Evolutionary conservation across 2,329 filamentous ascomycete genomes (phyloP), one percentile per base, ranked within the genome.

Genomic region (Tolypocladium album): DNA sequence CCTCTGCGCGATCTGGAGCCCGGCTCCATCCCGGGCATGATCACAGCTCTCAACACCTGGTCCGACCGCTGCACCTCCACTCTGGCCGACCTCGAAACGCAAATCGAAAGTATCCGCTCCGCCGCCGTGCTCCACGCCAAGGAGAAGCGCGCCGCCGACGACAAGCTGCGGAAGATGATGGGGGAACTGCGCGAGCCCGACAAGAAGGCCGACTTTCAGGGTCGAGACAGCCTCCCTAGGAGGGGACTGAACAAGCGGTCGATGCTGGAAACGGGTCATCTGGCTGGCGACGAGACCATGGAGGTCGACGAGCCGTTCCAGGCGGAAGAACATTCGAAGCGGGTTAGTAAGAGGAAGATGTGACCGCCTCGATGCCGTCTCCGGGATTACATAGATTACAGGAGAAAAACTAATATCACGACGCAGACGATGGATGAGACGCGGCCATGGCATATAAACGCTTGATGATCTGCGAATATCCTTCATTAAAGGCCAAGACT

Each of bases 1-100:
- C 89, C 94, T 0, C 83, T 97, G 1, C 91, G 94, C 24, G 94
- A 99, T 71, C 83, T 96, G 1, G 82, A 85, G 1, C 91, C 92
- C 0, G 84, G 85, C 60, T 84, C 87, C 60, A 81, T 96, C 15
- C 83, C 86, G 0, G 74, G 76, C 1, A 87, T 97, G 76, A 81
- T 91, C 36, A 72, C 75, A 3, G 83, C 86, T 15, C 81, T 99
- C 13, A 79, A 81, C 38, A 81, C 81, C 59, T 99, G 93, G 93
- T 86, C 88, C 58, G 77, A 75, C n/a, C 86, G 92, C 61, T 97
- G 93, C 77, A 83, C 84, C 7, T 75, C 79, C 4, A 90, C 91
- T 1, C 84, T 97, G 2, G 76, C 75, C 0, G 88, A 88, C 38
- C 82, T 99, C 4, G 91, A 96, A 64, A 76, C 78, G 1, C 88